These are phyloP conservation scores for Syzygium oleosum DNA, from an alignment of 345 rosid species.

Conservation along the genomic window DNA sequence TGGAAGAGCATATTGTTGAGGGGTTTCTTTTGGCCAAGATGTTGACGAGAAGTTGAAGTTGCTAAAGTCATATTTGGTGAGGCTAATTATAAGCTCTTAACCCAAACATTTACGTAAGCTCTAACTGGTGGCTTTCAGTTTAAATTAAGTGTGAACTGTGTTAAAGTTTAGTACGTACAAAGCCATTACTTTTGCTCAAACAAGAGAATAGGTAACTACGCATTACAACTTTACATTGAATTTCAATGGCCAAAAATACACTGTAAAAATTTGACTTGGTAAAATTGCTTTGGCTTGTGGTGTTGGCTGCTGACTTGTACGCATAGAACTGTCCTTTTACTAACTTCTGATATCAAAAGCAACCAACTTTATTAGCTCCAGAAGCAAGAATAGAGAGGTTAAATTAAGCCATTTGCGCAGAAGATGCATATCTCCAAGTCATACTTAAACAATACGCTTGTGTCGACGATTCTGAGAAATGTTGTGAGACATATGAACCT, in stretches of 20 bases:
- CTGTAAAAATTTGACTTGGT: background rate
- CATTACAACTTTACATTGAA: background rate
- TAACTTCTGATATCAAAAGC: background rate
- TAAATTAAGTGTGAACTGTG: background rate
- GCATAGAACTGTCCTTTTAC: background rate
- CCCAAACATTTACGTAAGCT: background rate
- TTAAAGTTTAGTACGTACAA: too few relatives aligned
- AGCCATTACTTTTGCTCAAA: background rate
- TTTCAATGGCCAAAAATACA: background rate
- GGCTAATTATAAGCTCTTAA: background rate
- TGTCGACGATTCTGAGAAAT: background rate
- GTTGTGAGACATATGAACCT: background rate
- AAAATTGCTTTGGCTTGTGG: background rate
- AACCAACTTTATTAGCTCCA: conserved; percentile 4
- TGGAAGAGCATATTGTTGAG: background rate
- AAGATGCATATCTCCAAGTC: background rate
- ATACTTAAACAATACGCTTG: background rate
- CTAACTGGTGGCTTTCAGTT: background rate
- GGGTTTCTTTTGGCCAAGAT: background rate
- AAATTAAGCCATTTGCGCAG: background rate
- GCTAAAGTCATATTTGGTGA: background rate
- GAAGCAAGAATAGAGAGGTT: background rate
- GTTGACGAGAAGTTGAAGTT: background rate
- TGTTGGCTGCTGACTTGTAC: background rate
- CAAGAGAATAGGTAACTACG: background rate